Evolutionary conservation across 257 asterid genomes (phyloP), one percentile per base, ranked within the genome.

Genomic region (Linaria vulgaris): DNA sequence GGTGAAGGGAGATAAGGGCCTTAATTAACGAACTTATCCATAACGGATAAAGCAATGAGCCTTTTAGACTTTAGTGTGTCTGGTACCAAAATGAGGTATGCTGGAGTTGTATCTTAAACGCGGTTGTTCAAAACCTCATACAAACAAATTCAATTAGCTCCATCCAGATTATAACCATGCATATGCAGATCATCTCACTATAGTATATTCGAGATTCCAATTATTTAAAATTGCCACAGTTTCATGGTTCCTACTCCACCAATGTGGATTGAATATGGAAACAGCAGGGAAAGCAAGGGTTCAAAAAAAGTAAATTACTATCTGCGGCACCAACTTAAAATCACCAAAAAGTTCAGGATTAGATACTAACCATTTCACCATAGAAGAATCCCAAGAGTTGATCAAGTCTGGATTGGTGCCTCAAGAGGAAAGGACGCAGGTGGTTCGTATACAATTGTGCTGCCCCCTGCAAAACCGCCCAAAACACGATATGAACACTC

Each of bases 381-480:
- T 86, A 70, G 45, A 80, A 46, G 74, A 79, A 64, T 41, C 77
- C 81, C 75, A 82, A 68, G 31, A 81, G 5, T 70, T 80, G 86
- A 77, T 91, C 96, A 20, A 88, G 79, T 64, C 78, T 86, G 45
- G 83, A 46, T 56, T 86, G 95, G 79, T 88, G 90, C 75, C 62
- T 83, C 66, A 37, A 74, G 71, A 88, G 89, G 74, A 91, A 88
- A 1, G 96, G 96, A 21, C 85, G 83, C 68, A 91, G 75, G 71
- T 85, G 76, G 61, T 78, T 83, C 76, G 48, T 76, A 74, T 88
- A 91, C 84, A 91, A 63, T 49, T 78, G 77, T 73, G 65, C 79
- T 34, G 98, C 95, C 46, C 98, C 98, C 98, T 91, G 80, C 69
- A 76, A 58, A 72, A 56, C 38, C 59, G 19, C 68, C 41, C 15